These are phyloP conservation scores for Acanthamoeba healyi DNA, from an alignment of 208 protist species.

Conservation along the genomic window DNA sequence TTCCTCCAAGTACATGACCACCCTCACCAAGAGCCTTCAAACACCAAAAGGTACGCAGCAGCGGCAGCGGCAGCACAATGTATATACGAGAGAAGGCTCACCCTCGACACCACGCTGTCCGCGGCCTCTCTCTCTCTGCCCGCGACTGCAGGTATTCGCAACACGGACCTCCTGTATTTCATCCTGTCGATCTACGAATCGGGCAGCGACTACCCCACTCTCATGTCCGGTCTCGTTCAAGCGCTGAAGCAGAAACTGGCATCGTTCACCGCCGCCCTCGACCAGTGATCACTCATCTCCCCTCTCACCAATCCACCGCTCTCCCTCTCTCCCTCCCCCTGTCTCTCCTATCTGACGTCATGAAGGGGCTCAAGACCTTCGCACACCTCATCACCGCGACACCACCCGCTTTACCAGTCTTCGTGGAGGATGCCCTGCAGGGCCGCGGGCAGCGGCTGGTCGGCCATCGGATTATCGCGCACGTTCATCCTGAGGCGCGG, in stretches of 20 bases:
- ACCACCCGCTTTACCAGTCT: too few relatives aligned
- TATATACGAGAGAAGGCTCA: not conserved
- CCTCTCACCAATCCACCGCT: too few relatives aligned
- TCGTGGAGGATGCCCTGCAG: not conserved
- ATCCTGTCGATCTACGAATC: not conserved
- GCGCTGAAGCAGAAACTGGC: constrained; percentile 13
- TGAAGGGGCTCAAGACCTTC: too few relatives aligned
- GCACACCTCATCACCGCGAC: too few relatives aligned
- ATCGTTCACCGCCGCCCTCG: not conserved
- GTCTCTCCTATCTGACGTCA: too few relatives aligned
- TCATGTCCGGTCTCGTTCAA: constrained; percentile 5
- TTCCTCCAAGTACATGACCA: not conserved
- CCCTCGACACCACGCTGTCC: not conserved
- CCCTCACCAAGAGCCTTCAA: not conserved
- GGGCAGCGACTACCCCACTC: not conserved
- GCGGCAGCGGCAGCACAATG: too few relatives aligned
- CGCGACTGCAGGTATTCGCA: not conserved
- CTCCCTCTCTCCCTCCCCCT: too few relatives aligned
- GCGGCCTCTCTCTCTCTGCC: too few relatives aligned
- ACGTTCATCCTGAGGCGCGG: not conserved
- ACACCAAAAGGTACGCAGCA: constrained; percentile 3
- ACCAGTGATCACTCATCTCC: not conserved
- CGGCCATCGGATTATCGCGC: not conserved
- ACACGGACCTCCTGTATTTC: not conserved
- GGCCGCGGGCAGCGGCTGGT: not conserved